A percentile compares a stretch with the other conserved stretches of the same genome.
phyloP scores from a whole-genome alignment of 176 grass and related monocot species.

The Triticum dicoccoides region DNA sequence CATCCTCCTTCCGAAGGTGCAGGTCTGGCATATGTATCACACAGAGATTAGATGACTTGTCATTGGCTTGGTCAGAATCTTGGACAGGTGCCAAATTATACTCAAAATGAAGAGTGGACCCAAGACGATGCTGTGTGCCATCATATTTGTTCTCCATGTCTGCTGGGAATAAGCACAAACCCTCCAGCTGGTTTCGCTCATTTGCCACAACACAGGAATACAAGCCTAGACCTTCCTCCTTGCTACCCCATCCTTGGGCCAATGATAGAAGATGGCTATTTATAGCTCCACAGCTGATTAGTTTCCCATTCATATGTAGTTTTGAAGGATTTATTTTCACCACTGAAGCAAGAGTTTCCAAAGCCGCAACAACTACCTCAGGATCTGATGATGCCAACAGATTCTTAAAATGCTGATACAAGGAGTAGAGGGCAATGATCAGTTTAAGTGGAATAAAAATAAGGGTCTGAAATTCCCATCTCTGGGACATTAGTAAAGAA shows the following conservation, averaged over 20 bases:
- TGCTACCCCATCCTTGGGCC: slow-evolving; percentile 98
- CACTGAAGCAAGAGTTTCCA: slow-evolving; percentile 84
- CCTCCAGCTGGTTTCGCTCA: slow-evolving; percentile 71
- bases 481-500: slow-evolving; percentile 6
- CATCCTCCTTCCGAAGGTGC: slow-evolving; percentile 85
- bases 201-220: slow-evolving; percentile 94
- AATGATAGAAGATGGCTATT: slow-evolving; percentile 87
- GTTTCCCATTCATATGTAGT: slow-evolving; percentile 89
- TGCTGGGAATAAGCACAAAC: slow-evolving; percentile 68
- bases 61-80: slow-evolving; percentile 42
- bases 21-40: slow-evolving; percentile 90
- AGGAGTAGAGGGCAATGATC: slow-evolving; percentile 10
- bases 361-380: slow-evolving; percentile 83
- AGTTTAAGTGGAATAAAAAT: not conserved
- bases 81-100: slow-evolving; percentile 48
- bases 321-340: slow-evolving; percentile 98
- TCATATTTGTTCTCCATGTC: slow-evolving; percentile 73
- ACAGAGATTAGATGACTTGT: slow-evolving; percentile 65
- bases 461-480: not conserved
- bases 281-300: slow-evolving; percentile 74
- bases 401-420: slow-evolving; percentile 83
- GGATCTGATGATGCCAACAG: slow-evolving; percentile 88
- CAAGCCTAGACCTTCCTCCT: slow-evolving; percentile 96
- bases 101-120: slow-evolving; percentile 97
- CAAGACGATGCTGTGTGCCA: slow-evolving; percentile 70